Evolutionary conservation across 2,329 filamentous ascomycete species (phyloP).

Genomic region (Pseudocercospora musae): DNA sequence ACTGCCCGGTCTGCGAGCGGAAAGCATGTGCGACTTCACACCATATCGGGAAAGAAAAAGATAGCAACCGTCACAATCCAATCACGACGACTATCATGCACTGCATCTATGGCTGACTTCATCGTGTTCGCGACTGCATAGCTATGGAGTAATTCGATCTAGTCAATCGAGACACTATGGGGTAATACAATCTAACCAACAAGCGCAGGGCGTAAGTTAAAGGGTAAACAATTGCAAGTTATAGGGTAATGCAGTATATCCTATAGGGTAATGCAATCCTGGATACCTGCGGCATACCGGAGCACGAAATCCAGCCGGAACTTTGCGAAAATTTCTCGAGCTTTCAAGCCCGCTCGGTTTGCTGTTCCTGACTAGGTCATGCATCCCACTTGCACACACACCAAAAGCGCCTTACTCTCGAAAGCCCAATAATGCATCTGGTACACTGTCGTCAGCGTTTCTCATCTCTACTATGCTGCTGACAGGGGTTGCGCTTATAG

Average conservation of each 20-base stretch:
- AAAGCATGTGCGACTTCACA: neutral
- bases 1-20: neutral
- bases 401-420: neutral
- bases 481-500: neutral
- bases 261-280: slow-evolving; percentile 1
- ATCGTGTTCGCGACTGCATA: neutral
- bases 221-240: neutral
- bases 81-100: neutral
- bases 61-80: neutral
- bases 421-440: neutral
- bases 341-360: neutral
- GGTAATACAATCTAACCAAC: slow-evolving; percentile 9
- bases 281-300: neutral
- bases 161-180: slow-evolving; percentile 2
- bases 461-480: neutral
- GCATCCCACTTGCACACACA: neutral
- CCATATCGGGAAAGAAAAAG: neutral
- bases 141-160: slow-evolving; percentile 1
- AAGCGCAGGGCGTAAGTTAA: neutral
- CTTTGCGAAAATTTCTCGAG: neutral
- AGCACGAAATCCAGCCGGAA: neutral
- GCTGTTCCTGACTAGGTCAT: slow-evolving; percentile 1
- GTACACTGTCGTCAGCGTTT: neutral
- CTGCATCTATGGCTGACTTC: neutral
- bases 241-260: slow-evolving; percentile 1